Conservation (phyloP, 2,329 filamentous ascomycete genomes). For the Xylariaceae sp. region DNA sequence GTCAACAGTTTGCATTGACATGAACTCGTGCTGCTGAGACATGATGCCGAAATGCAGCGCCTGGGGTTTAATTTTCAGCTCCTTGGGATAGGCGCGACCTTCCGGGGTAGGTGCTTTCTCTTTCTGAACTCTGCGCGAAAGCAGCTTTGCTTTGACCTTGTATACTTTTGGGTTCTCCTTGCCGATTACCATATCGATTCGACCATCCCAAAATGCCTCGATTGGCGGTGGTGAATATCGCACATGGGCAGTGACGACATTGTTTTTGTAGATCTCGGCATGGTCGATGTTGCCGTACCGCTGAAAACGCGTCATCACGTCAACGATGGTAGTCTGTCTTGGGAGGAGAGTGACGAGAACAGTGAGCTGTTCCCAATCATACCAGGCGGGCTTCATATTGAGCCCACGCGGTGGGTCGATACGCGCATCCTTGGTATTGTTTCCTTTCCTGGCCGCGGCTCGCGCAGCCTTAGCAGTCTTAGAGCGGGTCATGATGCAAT, state of each 20-base stretch:
- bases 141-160: conserved; percentile 11
- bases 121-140: not conserved
- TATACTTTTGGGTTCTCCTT: not conserved
- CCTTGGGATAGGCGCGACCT: conserved; percentile 12
- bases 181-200: conserved; percentile 14
- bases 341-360: conserved; percentile 19
- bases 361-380: conserved; percentile 18
- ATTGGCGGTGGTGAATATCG: conserved; percentile 23
- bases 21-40: conserved; percentile 45
- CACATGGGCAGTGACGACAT: conserved; percentile 9
- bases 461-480: too few relatives aligned
- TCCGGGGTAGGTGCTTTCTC: conserved; percentile 8
- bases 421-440: too few relatives aligned
- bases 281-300: conserved; percentile 16
- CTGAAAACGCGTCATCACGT: conserved; percentile 18
- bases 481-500: too few relatives aligned
- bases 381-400: conserved; percentile 20
- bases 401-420: not conserved
- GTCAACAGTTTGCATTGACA: conserved; percentile 47
- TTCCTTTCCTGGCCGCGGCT: too few relatives aligned
- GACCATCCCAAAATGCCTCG: conserved; percentile 17
- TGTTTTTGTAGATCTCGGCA: conserved; percentile 18
- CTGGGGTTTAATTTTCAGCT: conserved; percentile 15
- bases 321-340: conserved; percentile 9
- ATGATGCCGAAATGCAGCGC: conserved; percentile 26